phyloP scores from a whole-genome alignment of 2,329 filamentous ascomycete genomes.

The Hymenoscyphus linearis region DNA sequence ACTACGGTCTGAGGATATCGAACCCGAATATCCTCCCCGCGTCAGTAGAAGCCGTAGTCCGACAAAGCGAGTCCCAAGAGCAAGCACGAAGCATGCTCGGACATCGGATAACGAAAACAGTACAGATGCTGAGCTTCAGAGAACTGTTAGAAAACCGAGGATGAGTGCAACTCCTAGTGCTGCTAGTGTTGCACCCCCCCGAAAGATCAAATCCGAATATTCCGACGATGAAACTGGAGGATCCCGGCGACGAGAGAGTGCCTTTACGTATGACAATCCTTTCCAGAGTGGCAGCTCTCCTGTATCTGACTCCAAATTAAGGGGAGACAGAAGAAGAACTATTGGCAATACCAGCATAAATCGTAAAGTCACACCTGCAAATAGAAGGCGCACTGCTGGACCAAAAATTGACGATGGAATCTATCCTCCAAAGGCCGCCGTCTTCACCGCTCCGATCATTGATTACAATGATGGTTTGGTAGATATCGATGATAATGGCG shows the following conservation, averaged over 20 bases:
- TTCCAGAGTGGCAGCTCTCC: slow-evolving; percentile 85
- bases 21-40: slow-evolving; percentile 39
- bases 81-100: slow-evolving; percentile 49
- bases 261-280: slow-evolving; percentile 86
- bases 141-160: slow-evolving; percentile 45
- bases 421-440: slow-evolving; percentile 49
- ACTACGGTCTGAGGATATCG: slow-evolving; percentile 46
- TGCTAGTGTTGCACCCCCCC: slow-evolving; percentile 25
- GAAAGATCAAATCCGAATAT: slow-evolving; percentile 51
- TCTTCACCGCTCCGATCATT: slow-evolving; percentile 52
- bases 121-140: slow-evolving; percentile 39
- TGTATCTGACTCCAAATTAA: slow-evolving; percentile 42
- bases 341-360: slow-evolving; percentile 33
- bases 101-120: slow-evolving; percentile 46
- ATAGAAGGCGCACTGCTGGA: slow-evolving; percentile 47
- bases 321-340: slow-evolving; percentile 42
- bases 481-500: slow-evolving; percentile 38
- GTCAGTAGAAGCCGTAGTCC: slow-evolving; percentile 37
- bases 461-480: slow-evolving; percentile 34
- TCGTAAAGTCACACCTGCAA: slow-evolving; percentile 34
- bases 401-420: slow-evolving; percentile 45
- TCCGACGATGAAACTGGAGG: slow-evolving; percentile 36
- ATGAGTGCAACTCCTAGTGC: slow-evolving; percentile 37
- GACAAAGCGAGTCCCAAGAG: slow-evolving; percentile 49
- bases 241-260: slow-evolving; percentile 46